These are phyloP conservation scores for Ophiostoma ulmi DNA, from an alignment of 2,329 filamentous ascomycete genomes.

Conservation along the genomic window DNA sequence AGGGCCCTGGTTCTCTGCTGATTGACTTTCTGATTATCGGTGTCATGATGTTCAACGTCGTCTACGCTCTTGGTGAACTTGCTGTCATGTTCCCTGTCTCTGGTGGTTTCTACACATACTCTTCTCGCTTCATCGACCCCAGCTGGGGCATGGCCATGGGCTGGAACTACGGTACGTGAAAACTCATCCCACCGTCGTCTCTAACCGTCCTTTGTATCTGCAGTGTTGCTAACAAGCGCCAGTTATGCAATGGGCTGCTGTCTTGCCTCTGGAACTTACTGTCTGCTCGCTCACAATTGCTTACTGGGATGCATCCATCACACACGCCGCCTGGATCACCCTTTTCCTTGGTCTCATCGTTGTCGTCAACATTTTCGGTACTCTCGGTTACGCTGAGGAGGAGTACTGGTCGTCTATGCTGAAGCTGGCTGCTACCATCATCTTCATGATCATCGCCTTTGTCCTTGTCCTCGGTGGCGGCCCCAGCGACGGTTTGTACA, in stretches of 20 bases:
- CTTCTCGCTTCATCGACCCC: conserved; percentile 54
- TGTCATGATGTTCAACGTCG: conserved; percentile 56
- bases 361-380: conserved; percentile 52
- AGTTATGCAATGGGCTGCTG: conserved; percentile 45
- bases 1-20: conserved; percentile 42
- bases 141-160: conserved; percentile 7
- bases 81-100: conserved; percentile 53
- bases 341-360: conserved; percentile 51
- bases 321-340: conserved; percentile 49
- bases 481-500: conserved; percentile 44
- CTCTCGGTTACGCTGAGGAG: conserved; percentile 53
- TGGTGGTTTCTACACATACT: conserved; percentile 55
- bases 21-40: conserved; percentile 53
- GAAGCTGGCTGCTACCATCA: conserved; percentile 53
- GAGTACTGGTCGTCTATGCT: conserved; percentile 55
- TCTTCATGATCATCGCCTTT: conserved; percentile 60
- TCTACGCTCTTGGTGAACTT: conserved; percentile 57
- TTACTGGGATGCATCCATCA: conserved; percentile 46
- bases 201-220: too few relatives aligned
- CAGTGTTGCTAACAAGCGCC: background rate
- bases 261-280: conserved; percentile 46
- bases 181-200: too few relatives aligned
- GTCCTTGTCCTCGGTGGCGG: conserved; percentile 57
- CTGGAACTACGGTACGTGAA: background rate
- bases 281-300: conserved; percentile 45